These are phyloP conservation scores for Acaromyces ingoldii DNA, from an alignment of 1,284 basidiomycete genomes.

Conservation along the genomic window DNA sequence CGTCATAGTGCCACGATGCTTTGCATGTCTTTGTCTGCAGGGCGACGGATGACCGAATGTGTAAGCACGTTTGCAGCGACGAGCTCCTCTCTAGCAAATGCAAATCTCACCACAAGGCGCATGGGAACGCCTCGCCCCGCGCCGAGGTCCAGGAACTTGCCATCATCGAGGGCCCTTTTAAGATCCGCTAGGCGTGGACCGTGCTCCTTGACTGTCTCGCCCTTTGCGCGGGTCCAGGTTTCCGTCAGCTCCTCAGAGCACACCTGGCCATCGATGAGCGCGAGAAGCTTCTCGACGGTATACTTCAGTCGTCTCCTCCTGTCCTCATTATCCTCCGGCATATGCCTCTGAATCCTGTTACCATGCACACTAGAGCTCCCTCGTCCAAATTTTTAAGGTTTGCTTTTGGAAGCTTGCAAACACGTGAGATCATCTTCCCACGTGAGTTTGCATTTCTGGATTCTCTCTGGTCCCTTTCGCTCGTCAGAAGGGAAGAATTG, in stretches of 20 bases:
- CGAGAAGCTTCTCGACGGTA: too few species aligned
- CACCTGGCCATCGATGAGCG: too few species aligned
- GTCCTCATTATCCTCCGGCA: too few species aligned
- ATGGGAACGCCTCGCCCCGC: not conserved
- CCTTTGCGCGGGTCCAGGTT: not conserved
- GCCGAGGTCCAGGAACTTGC: not conserved
- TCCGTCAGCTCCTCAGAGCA: not conserved
- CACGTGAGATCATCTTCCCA: too few species aligned
- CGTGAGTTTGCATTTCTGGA: too few species aligned
- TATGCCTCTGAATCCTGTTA: too few species aligned
- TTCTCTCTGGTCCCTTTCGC: too few species aligned
- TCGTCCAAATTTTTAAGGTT: too few species aligned
- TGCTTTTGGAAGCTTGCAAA: too few species aligned
- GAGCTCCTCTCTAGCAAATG: not conserved
- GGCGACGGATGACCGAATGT: not conserved
- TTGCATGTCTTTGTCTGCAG: not conserved
- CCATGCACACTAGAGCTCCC: too few species aligned
- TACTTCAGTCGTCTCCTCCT: too few species aligned
- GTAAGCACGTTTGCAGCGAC: not conserved
- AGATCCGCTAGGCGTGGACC: conserved; percentile 1
- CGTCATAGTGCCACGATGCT: conserved; percentile 4
- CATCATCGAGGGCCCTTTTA: not conserved
- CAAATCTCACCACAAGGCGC: conserved; percentile 1
- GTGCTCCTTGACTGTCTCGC: not conserved
- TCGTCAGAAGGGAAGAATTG: too few species aligned